Base-by-base conservation (phyloP, 805 yeast species). In the Lachancea cidri region DNA sequence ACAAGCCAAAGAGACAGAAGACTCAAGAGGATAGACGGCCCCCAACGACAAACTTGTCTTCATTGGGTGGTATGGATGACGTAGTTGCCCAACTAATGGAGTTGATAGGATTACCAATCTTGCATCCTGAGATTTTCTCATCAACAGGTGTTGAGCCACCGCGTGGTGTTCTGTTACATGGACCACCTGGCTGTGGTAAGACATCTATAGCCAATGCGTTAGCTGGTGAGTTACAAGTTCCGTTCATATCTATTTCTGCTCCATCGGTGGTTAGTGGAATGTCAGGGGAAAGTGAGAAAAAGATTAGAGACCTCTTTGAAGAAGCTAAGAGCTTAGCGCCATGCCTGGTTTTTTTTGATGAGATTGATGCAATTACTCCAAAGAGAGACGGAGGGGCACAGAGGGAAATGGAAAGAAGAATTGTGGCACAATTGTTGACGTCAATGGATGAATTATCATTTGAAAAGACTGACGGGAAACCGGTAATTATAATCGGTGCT, bases 101-200 rank as follows among this genome's bases (percentile, higher is more conserved):
- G 61, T 70, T 88, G 29, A 83, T 93, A 1, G 96, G 95, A 1
- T 71, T 91, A 67, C 98, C 98, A 1, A 81, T 93, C 24, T 65
- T 85, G 16, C 98, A 93, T 55, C 97, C 98, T 0, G 98, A 93
- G 61, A 85, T 93, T 2, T 93, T 86, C 58, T 49, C 69, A 17
- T 73, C 89, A 5, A 83, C 95, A 0, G 98, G 98, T 18, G 89
- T 89, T 11, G 95, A 87, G 50, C 97, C 97, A 14, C 95, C 98
- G 15, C 72, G 96, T 18, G 98, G 98, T 33, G 85, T 93, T 1
- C 62, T 93, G 22, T 65, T 93, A n/a, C 95, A 89, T 62, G 98
- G 98, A 0, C 98, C 98, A 0, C 98, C 98, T 2, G 98, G 98
- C 13, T 93, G 98, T 70, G 98, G 98, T 60, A 93, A 93, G 56